A percentile compares a stretch with the other conserved stretches of the same genome.
Conservation (phyloP, 2,329 filamentous ascomycete genomes). For the Madurella mycetomatis region DNA sequence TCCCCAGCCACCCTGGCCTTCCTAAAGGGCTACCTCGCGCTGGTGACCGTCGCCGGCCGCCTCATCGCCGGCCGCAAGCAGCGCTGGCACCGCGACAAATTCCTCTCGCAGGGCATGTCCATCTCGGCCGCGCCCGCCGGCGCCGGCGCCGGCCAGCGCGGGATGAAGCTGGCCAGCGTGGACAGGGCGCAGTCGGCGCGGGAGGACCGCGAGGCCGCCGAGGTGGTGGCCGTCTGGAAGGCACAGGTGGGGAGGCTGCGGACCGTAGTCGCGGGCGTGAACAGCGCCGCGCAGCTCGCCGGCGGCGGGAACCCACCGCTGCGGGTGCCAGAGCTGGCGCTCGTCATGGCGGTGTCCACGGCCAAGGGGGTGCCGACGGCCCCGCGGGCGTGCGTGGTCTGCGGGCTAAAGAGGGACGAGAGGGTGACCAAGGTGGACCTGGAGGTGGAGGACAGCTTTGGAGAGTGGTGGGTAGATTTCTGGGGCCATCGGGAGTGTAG, state of each 20-base stretch:
- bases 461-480: constrained; percentile 93
- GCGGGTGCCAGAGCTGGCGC: constrained; percentile 55
- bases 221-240: constrained; percentile 71
- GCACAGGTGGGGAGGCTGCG: constrained; percentile 70
- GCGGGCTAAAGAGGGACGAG: constrained; percentile 84
- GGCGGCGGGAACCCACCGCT: constrained; percentile 32
- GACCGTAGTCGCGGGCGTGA: constrained; percentile 64
- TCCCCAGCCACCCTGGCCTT: constrained; percentile 60
- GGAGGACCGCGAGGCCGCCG: constrained; percentile 79
- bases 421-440: constrained; percentile 70
- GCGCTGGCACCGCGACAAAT: constrained; percentile 86
- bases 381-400: constrained; percentile 73
- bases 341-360: constrained; percentile 55
- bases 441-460: constrained; percentile 82
- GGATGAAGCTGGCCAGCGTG: constrained; percentile 83
- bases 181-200: constrained; percentile 78
- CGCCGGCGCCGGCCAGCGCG: constrained; percentile 52
- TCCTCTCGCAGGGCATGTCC: constrained; percentile 80
- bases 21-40: constrained; percentile 57
- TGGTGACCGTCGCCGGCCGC: constrained; percentile 67
- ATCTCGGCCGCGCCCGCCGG: constrained; percentile 62
- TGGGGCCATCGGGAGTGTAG: constrained; percentile 77
- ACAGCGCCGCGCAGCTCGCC: constrained; percentile 39
- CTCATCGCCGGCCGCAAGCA: constrained; percentile 79
- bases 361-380: constrained; percentile 72